These are phyloP conservation scores for Epichloe coenophiala DNA, from an alignment of 2,329 filamentous ascomycete genomes.

Conservation along the genomic window DNA sequence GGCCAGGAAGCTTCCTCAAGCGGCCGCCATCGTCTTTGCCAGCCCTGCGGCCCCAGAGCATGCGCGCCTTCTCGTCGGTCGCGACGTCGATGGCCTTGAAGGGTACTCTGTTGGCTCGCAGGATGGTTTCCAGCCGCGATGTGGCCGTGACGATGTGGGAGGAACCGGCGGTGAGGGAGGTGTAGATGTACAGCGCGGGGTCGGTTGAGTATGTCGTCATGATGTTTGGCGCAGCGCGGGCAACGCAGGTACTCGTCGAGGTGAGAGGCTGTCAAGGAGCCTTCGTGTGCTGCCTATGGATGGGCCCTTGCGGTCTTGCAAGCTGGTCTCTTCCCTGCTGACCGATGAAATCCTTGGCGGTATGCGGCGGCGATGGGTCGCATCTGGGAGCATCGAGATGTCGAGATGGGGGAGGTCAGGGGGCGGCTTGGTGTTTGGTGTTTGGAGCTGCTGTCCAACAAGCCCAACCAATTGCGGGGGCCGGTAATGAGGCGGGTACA, in stretches of 20 bases:
- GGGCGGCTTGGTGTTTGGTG: neutral
- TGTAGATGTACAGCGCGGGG: constrained; percentile 81
- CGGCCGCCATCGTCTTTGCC: constrained; percentile 54
- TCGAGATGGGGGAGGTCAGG: too few relatives aligned
- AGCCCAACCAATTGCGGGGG: too few relatives aligned
- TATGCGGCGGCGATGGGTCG: too few relatives aligned
- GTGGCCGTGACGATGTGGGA: constrained; percentile 95
- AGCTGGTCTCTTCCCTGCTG: too few relatives aligned
- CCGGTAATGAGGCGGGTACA: too few relatives aligned
- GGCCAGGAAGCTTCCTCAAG: constrained; percentile 65
- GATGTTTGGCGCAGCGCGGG: constrained; percentile 5
- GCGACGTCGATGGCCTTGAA: constrained; percentile 89
- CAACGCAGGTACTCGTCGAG: neutral
- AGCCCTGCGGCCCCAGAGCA: constrained; percentile 74
- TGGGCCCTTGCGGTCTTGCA: too few relatives aligned
- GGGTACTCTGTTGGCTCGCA: constrained; percentile 85
- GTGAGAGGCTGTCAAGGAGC: too few relatives aligned
- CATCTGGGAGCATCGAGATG: neutral
- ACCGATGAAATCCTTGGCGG: neutral
- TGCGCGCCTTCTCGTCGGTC: constrained; percentile 75
- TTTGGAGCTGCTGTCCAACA: neutral
- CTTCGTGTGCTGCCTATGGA: too few relatives aligned
- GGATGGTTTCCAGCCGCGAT: constrained; percentile 87
- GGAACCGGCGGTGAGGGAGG: constrained; percentile 86
- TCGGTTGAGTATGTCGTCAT: constrained; percentile 42